A percentile compares a stretch with the other conserved stretches of the same genome.
phyloP scores from a whole-genome alignment of 2,329 filamentous ascomycete species.

The Sarocladium oryzae region DNA sequence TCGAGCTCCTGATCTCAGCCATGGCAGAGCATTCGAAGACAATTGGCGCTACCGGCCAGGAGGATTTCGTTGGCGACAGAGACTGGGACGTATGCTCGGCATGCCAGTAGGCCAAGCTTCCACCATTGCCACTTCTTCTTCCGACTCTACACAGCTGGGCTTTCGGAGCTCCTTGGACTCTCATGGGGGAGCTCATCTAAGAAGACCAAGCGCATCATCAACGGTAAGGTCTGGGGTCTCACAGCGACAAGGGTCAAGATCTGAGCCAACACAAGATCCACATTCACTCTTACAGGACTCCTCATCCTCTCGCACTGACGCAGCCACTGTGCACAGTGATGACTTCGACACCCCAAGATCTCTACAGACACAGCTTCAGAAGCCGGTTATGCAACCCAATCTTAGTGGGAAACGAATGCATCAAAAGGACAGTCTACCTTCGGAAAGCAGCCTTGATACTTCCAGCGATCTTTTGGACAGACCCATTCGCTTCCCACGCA shows the following conservation, averaged over 20 bases:
- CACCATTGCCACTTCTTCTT: constrained; percentile 21
- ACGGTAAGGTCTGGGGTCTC: background rate
- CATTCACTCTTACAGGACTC: constrained; percentile 4
- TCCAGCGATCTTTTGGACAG: too few species aligned
- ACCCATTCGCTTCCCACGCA: background rate
- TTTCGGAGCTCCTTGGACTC: background rate
- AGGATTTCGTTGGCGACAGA: constrained; percentile 20
- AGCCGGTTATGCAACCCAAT: background rate
- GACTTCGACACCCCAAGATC: constrained; percentile 20
- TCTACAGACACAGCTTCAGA: background rate
- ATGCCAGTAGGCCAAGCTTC: constrained; percentile 28
- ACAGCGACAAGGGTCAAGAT: background rate
- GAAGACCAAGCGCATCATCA: background rate
- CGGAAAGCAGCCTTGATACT: background rate
- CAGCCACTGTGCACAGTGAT: constrained; percentile 31
- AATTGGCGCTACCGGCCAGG: constrained; percentile 9
- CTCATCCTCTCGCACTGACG: constrained; percentile 20
- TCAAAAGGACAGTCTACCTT: background rate
- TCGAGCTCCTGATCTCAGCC: background rate
- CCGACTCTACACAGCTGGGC: background rate
- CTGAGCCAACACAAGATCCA: background rate
- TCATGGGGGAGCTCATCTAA: background rate
- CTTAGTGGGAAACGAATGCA: background rate
- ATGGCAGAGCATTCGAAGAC: constrained; percentile 7
- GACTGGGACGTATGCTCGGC: constrained; percentile 20